A percentile compares a stretch with the other conserved stretches of the same genome.
Evolutionary conservation across 2,329 filamentous ascomycete genomes (phyloP).

Genomic region (Fragosphaeria purpurea): DNA sequence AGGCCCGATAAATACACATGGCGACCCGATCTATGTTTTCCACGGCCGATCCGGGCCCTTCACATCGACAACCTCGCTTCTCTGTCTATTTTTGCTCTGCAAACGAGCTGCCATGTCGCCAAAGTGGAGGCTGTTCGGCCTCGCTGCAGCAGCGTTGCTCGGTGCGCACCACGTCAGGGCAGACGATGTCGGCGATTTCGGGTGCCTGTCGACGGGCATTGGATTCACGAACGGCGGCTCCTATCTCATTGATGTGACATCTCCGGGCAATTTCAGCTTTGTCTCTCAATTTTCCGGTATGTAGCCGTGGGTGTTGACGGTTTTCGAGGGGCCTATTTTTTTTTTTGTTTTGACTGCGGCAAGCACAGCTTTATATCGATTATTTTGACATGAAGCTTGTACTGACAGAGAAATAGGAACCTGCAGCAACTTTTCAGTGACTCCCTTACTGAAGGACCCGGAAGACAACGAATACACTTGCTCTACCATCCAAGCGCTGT

Average conservation of each 20-base stretch:
- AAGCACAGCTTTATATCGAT: too few species aligned
- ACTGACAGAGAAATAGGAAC: slow-evolving; percentile 1
- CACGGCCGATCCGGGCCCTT: too few species aligned
- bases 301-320: not conserved
- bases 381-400: not conserved
- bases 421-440: slow-evolving; percentile 5
- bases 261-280: slow-evolving; percentile 11
- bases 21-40: too few species aligned
- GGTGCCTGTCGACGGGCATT: slow-evolving; percentile 6
- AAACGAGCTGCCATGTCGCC: too few species aligned
- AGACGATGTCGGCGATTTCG: too few species aligned
- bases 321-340: not conserved
- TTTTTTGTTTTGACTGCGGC: not conserved
- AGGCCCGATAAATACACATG: too few species aligned
- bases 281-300: slow-evolving; percentile 8
- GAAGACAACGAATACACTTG: slow-evolving; percentile 5
- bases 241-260: slow-evolving; percentile 10
- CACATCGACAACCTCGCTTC: too few species aligned
- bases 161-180: too few species aligned
- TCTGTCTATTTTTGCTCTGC: too few species aligned
- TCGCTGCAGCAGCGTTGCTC: too few species aligned
- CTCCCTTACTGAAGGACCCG: slow-evolving; percentile 3
- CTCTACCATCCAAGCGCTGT: slow-evolving; percentile 3
- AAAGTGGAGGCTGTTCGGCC: too few species aligned
- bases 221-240: slow-evolving; percentile 11